Conservation (phyloP, 306 rosid species). For the Ziziphus jujuba region DNA sequence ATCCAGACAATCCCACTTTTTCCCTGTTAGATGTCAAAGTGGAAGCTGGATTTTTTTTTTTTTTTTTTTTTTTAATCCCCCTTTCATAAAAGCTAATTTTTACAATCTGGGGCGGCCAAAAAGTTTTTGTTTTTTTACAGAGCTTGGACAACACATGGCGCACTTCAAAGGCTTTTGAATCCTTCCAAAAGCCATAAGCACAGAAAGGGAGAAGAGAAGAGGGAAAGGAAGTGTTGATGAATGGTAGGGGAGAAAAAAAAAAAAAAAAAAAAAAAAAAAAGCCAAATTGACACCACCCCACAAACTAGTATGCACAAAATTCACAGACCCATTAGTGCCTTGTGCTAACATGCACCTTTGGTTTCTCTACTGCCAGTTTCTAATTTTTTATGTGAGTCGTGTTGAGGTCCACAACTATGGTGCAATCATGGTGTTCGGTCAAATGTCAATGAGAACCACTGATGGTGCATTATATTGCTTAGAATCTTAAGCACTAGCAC, state of each 20-base stretch:
- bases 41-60: not conserved
- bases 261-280: too few species aligned
- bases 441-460: conserved; percentile 26
- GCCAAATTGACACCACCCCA: not conserved
- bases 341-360: conserved; percentile 14
- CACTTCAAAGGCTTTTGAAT: conserved; percentile 23
- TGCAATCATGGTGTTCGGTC: conserved; percentile 28
- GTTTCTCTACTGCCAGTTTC: not conserved
- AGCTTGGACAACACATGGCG: conserved; percentile 29
- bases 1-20: conserved; percentile 30
- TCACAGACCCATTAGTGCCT: conserved; percentile 14
- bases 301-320: conserved; percentile 10
- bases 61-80: too few species aligned
- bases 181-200: conserved; percentile 14
- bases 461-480: conserved; percentile 20
- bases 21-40: not conserved
- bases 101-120: conserved; percentile 51
- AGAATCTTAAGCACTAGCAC: not conserved
- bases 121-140: conserved; percentile 8
- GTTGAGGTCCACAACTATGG: conserved; percentile 14
- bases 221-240: conserved; percentile 19
- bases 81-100: conserved; percentile 17
- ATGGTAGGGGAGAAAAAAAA: not conserved
- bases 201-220: not conserved
- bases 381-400: not conserved